Evolutionary conservation across 805 yeast genomes (phyloP).

Genomic region (Candida alai): DNA sequence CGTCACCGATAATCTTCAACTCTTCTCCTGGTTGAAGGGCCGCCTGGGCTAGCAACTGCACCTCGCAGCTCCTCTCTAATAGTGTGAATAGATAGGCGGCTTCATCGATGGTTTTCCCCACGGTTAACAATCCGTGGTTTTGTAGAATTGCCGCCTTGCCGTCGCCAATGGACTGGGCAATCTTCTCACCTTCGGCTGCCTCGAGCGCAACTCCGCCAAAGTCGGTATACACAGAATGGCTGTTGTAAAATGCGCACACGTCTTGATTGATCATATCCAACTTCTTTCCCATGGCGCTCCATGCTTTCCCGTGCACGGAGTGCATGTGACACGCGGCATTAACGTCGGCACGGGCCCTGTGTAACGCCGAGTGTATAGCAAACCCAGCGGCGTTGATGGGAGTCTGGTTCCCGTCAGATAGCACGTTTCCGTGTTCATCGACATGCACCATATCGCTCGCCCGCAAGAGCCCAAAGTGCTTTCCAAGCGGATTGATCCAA

Average conservation of each 20-base stretch:
- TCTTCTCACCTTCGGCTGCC: conserved; percentile 26
- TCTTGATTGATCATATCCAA: conserved; percentile 82
- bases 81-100: conserved; percentile 32
- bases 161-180: conserved; percentile 27
- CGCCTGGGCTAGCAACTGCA: conserved; percentile 33
- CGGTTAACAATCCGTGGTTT: conserved; percentile 34
- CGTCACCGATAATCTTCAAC: conserved; percentile 48
- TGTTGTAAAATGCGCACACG: conserved; percentile 60
- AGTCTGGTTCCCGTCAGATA: conserved; percentile 36
- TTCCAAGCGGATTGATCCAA: conserved; percentile 89
- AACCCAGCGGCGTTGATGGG: conserved; percentile 42
- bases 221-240: conserved; percentile 60
- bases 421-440: conserved; percentile 32
- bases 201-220: conserved; percentile 75
- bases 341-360: conserved; percentile 36
- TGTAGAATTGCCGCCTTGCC: conserved; percentile 31
- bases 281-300: conserved; percentile 31
- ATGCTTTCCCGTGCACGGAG: conserved; percentile 38
- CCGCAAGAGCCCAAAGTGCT: conserved; percentile 52
- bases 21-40: conserved; percentile 39
- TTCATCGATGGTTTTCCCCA: conserved; percentile 33
- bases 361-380: conserved; percentile 38
- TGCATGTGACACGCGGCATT: conserved; percentile 42
- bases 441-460: conserved; percentile 40
- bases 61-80: conserved; percentile 29